Base-by-base conservation (phyloP, 495 filamentous ascomycete species). In the Talaromyces proteolyticus region DNA sequence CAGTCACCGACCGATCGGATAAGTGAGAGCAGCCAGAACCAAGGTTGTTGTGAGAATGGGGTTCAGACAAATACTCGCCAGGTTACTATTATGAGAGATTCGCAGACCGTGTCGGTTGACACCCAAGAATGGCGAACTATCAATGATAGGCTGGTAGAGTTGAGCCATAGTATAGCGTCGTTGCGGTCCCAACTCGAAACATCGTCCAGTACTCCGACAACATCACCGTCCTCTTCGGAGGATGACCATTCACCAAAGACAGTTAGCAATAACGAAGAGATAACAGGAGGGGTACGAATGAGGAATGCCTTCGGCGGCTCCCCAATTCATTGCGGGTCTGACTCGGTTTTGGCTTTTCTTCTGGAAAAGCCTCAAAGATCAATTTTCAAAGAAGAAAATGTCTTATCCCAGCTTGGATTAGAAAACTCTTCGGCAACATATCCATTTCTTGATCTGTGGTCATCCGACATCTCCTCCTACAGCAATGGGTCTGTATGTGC, bases 371-470 rank as follows among this genome's bases (percentile, higher is more conserved):
- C 80, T 74, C 67, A 82, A 75, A 70, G 82, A 26, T 79, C 76
- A 29, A 80, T 77, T 19, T 69, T 91, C 17, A 59, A 91, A 43
- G 81, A 88, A 57, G 85, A 86, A 45, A 87, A 84, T 54, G 88
- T 93, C 64, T 72, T 89, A 34, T 87, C 88, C 4, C 85, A 91
- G 22, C 75, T 93, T 29, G 88, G 87, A 11, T 77, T 93, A 16
- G 88, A 92, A 58, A 90, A 89, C 53, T 87, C 89, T 49, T 78
- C 76, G 26, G 86, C 88, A 21, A 88, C 88, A 19, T 93, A 91
- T 64, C 88, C 88, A 17, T 85, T 93, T 56, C 74, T 82, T 10
- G 79, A 81, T 55, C 58, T 84, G 24, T 84, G 79, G 79, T 71
- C 76, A 2, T 75, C 76, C 0, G 74, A 80, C 52, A 88, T 88